Evolutionary conservation across 2,329 filamentous ascomycete species (phyloP).

Genomic region (Xylariales sp.): DNA sequence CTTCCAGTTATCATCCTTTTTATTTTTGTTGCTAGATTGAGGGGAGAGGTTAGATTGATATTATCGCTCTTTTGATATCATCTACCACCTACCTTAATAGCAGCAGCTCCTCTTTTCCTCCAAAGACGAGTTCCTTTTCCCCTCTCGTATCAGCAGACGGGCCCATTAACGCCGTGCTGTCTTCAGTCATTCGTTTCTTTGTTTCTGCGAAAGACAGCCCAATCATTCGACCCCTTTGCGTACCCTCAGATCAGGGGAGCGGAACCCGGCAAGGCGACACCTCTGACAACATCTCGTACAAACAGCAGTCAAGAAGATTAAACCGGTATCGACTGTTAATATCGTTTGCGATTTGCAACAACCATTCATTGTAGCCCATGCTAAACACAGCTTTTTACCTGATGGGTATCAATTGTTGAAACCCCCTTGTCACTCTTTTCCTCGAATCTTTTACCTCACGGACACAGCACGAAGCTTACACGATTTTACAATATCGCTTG

Average conservation of each 20-base stretch:
- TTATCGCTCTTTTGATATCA: constrained; percentile 41
- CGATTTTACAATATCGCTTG: constrained; percentile 3
- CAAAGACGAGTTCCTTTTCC: background rate
- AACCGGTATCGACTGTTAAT: constrained; percentile 38
- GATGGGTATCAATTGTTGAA: constrained; percentile 30
- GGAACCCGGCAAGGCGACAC: constrained; percentile 43
- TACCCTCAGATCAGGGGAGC: constrained; percentile 49
- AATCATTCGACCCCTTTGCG: constrained; percentile 41
- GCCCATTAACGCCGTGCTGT: constrained; percentile 11
- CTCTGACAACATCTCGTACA: constrained; percentile 43
- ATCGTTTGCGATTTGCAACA: constrained; percentile 24
- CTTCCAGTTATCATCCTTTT: constrained; percentile 24
- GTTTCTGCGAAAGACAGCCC: constrained; percentile 33
- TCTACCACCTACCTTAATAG: constrained; percentile 15
- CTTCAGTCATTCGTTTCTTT: constrained; percentile 44
- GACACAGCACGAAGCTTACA: constrained; percentile 4
- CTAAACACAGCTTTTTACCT: constrained; percentile 35
- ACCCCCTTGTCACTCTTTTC: constrained; percentile 22
- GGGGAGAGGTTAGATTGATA: constrained; percentile 28
- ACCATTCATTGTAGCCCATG: constrained; percentile 43
- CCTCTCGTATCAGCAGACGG: constrained; percentile 1
- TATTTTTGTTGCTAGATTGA: constrained; percentile 9
- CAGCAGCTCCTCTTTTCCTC: constrained; percentile 22
- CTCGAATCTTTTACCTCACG: constrained; percentile 7
- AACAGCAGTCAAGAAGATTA: constrained; percentile 37